Conservation (phyloP, 805 yeast genomes). For the Clavispora fructus region DNA sequence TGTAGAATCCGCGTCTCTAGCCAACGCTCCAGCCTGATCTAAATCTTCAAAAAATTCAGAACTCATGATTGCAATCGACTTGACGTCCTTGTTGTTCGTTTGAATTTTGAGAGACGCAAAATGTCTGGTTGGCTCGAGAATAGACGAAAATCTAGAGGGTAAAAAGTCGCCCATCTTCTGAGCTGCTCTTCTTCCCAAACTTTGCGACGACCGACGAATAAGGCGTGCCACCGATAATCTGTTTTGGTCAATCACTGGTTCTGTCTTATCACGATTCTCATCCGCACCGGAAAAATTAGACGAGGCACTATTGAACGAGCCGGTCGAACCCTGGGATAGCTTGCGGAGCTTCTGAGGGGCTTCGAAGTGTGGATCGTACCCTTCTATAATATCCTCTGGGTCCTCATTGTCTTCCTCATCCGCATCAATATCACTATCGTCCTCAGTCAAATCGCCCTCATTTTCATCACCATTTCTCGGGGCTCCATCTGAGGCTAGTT, state of each 20-base stretch:
- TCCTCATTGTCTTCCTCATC: constrained; percentile 27
- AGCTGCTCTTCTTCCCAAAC: constrained; percentile 74
- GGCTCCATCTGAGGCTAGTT: constrained; percentile 10
- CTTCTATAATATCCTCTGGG: constrained; percentile 20
- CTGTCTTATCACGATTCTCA: constrained; percentile 25
- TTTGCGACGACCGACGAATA: constrained; percentile 73
- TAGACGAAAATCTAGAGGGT: constrained; percentile 74
- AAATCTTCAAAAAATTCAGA: constrained; percentile 26
- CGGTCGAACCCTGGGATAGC: constrained; percentile 34
- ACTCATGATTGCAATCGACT: constrained; percentile 43
- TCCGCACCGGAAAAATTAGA: constrained; percentile 23
- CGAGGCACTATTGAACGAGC: constrained; percentile 28
- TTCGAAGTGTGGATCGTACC: constrained; percentile 16
- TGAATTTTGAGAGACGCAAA: constrained; percentile 79
- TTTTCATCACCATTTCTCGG: constrained; percentile 20
- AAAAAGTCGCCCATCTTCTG: constrained; percentile 84
- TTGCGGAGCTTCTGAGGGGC: constrained; percentile 30
- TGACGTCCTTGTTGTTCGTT: constrained; percentile 34
- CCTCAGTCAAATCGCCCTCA: constrained; percentile 16
- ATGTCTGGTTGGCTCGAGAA: constrained; percentile 85
- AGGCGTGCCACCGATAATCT: constrained; percentile 70
- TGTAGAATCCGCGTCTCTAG: constrained; percentile 1
- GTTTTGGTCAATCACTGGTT: constrained; percentile 67
- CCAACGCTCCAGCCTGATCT: constrained; percentile 20
- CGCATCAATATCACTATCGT: constrained; percentile 23